These are phyloP conservation scores for Fraxinus paxiana DNA, from an alignment of 305 asterid species.

Conservation along the genomic window DNA sequence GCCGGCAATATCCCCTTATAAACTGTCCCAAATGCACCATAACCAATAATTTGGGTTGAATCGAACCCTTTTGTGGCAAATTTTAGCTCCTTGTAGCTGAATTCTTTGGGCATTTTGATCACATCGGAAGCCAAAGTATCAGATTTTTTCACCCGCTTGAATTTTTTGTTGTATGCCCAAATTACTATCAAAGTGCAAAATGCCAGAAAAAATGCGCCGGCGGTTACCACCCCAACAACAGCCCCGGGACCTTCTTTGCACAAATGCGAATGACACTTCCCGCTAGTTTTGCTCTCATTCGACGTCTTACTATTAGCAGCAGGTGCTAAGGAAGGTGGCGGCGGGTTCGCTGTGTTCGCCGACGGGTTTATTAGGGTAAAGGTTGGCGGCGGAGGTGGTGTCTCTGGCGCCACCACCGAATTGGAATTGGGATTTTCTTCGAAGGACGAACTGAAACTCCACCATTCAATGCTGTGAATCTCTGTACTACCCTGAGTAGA, in stretches of 20 bases:
- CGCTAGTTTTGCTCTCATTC: constrained; percentile 24
- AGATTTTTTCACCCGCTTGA: constrained; percentile 33
- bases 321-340: constrained; percentile 53
- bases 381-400: constrained; percentile 51
- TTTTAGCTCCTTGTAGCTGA: constrained; percentile 68
- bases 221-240: constrained; percentile 69
- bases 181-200: constrained; percentile 45
- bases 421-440: constrained; percentile 41
- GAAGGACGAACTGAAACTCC: constrained; percentile 77
- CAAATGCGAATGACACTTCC: constrained; percentile 55
- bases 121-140: constrained; percentile 56
- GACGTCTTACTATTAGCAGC: constrained; percentile 19
- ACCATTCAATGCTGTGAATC: constrained; percentile 71
- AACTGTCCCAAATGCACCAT: constrained; percentile 88
- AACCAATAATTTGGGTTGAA: constrained; percentile 52
- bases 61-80: constrained; percentile 65
- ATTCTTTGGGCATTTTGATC: constrained; percentile 84
- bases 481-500: constrained; percentile 98
- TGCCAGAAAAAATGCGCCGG: constrained; percentile 69
- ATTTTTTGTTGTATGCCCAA: constrained; percentile 63
- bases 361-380: constrained; percentile 46
- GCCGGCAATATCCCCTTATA: constrained; percentile 58
- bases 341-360: constrained; percentile 32
- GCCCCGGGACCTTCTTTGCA: constrained; percentile 52
- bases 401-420: constrained; percentile 29